Evolutionary conservation across 805 yeast genomes (phyloP).

Genomic region (Blastobotrys attinorum): DNA sequence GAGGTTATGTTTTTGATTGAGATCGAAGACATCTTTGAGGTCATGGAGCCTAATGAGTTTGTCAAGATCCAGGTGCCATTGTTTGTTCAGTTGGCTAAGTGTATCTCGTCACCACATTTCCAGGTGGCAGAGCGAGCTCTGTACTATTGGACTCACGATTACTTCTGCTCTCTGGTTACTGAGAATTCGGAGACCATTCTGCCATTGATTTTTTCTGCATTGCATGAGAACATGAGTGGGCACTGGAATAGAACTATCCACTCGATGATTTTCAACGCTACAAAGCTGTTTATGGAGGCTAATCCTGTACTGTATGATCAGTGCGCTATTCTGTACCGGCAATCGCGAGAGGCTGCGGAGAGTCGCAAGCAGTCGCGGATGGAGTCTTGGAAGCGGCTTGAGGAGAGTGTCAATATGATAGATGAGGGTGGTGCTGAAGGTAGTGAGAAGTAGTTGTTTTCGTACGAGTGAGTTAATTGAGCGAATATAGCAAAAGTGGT

Average conservation of each 20-base stretch:
- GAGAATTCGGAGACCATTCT: slow-evolving; percentile 83
- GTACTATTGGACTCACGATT: slow-evolving; percentile 91
- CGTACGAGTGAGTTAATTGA: neutral
- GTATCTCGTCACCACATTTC: slow-evolving; percentile 91
- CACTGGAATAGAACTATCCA: slow-evolving; percentile 96
- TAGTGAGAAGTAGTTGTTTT: neutral
- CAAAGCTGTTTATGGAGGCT: slow-evolving; percentile 86
- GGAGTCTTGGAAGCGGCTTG: slow-evolving; percentile 55
- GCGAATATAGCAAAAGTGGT: neutral
- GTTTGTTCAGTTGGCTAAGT: slow-evolving; percentile 87
- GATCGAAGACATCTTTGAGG: slow-evolving; percentile 93
- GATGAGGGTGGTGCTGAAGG: too few species aligned
- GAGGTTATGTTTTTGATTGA: slow-evolving; percentile 95
- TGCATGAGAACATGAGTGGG: slow-evolving; percentile 71
- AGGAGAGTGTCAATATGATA: slow-evolving; percentile 37
- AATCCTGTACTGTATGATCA: slow-evolving; percentile 87
- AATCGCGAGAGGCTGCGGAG: slow-evolving; percentile 65
- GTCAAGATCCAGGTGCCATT: slow-evolving; percentile 86
- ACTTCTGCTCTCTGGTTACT: slow-evolving; percentile 79
- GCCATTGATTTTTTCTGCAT: slow-evolving; percentile 84
- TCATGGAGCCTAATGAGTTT: slow-evolving; percentile 89
- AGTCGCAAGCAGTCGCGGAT: slow-evolving; percentile 47
- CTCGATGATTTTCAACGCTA: slow-evolving; percentile 80
- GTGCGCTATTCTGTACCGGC: slow-evolving; percentile 81
- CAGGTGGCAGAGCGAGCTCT: slow-evolving; percentile 95